Base-by-base conservation (phyloP, 768 basidiomycete species). In the Heimioporus sp. region DNA sequence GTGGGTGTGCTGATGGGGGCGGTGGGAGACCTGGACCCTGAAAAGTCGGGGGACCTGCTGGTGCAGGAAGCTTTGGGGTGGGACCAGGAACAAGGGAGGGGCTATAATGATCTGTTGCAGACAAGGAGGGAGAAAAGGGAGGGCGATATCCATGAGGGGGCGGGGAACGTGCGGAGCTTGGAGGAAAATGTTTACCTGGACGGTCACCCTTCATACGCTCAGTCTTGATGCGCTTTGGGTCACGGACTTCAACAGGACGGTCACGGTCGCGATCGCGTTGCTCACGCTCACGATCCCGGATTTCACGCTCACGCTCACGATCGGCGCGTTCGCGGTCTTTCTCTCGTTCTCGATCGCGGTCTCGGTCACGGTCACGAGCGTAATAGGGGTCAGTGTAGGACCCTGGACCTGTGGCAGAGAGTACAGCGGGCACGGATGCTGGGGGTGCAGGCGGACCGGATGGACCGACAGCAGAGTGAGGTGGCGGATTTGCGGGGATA, bases 221-320 rank as follows among this genome's bases (percentile, higher is more conserved):
- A 4, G 76, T 72, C 65, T 85, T 86, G 53, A 80, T 72, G 46
- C 85, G 75, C 66, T 86, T 86, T 15, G 79, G 70, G 54, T 87
- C 85, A 38, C 84, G 65, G 45, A 67, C 68, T 54, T 78, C 75
- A 51, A 74, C 73, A 6, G 75, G 68, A 13, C 76, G 69, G n/a
- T 78, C 78, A 21, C 79, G 67, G 1, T 78, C 78, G 43, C 76
- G 67, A 46, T 79, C 77, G 43, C 73, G 66, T 49, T 70, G 64
- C 37, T 72, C 68, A 37, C 74, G 66, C 24, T 66, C 65, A 53
- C 65, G 65, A 49, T 65, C 64, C 32, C 74, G 64, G 41, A 66
- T 58, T 34, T 78, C 78, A 16, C 70, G 59, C 48, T 69, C 69
- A 24, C 72, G 65, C 31, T 78, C 74, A 17, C 67, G 69, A 50